Evolutionary conservation across 108 stramenopile genomes (phyloP), one percentile per base, ranked within the genome.

Genomic region (Tribonema minus): DNA sequence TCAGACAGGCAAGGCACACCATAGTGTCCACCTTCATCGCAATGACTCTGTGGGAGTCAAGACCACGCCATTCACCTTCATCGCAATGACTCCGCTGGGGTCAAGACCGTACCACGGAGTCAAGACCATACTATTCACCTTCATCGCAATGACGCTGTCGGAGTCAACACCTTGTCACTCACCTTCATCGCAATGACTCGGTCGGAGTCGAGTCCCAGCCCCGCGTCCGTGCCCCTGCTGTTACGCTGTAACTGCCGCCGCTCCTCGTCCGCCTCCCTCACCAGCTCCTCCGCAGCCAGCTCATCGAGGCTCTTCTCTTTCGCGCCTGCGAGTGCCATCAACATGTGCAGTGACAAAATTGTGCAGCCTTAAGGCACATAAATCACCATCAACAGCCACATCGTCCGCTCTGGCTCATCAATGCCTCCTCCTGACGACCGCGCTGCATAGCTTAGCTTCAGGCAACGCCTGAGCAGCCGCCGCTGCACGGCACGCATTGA

Each of bases 271-370:
- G 77, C 68, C 34, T 79, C 77, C 29, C 36, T 20, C 3, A 40
- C 67, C 34, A 79, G n/a, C 0, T 63, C 77, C 31, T 79, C 77
- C 38, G 68, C 77, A 36, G 77, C 77, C 23, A 70, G 60, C 26
- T 79, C 35, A 32, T 79, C 77, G 12, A 79, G 68, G 6, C 64
- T 68, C 29, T 68, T 79, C 7, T 31, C 65, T 9, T 31, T 20
- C 2, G 33, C 31, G n/a, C 58, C 64, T 65, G 3, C 6, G 31
- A 4, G 20, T 12, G 0, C 7, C 35, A 27, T 33, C 15, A n/a
- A n/a, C n/a, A n/a, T n/a, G n/a, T n/a, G n/a, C n/a, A n/a, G n/a
- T n/a, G n/a, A n/a, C n/a, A n/a, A n/a, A n/a, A n/a, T n/a, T n/a
- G n/a, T n/a, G n/a, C n/a, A n/a, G n/a, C n/a, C n/a, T n/a, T n/a